A percentile compares a stretch with the other conserved stretches of the same genome.
phyloP scores from a whole-genome alignment of 2,329 filamentous ascomycete species.

The Botrytis galanthina region DNA sequence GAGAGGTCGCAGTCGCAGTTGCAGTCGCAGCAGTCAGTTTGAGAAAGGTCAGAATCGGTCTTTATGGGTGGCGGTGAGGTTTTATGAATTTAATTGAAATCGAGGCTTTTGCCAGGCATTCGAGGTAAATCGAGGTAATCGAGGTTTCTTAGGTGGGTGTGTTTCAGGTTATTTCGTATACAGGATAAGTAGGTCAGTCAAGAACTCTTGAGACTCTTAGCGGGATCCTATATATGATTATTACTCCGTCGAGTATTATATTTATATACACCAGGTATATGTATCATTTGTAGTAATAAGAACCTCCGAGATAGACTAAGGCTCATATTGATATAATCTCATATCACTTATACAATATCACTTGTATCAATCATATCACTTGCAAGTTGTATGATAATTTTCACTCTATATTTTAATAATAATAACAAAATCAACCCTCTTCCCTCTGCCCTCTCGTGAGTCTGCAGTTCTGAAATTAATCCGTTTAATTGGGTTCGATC shows the following conservation, averaged over 20 bases:
- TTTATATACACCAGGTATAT: neutral
- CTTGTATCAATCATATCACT: neutral
- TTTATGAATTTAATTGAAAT: constrained; percentile 25
- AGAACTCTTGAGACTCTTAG: neutral
- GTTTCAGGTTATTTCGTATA: constrained; percentile 20
- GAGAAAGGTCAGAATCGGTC: constrained; percentile 2
- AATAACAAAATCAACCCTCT: neutral
- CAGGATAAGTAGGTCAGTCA: neutral
- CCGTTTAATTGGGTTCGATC: neutral
- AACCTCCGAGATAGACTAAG: neutral
- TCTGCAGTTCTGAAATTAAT: neutral
- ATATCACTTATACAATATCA: neutral
- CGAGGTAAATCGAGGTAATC: neutral
- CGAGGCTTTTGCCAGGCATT: constrained; percentile 3
- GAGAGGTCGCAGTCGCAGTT: constrained; percentile 5
- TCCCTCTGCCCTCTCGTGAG: neutral
- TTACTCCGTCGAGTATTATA: neutral
- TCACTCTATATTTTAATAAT: neutral
- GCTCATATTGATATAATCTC: neutral
- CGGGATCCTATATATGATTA: neutral
- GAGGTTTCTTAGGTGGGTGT: constrained; percentile 2
- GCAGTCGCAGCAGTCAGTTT: constrained; percentile 2
- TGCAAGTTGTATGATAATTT: no score
- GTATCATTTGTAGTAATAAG: neutral
- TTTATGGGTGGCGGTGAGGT: constrained; percentile 32